Evolutionary conservation across 345 rosid genomes (phyloP).

Genomic region (Salix brachista): DNA sequence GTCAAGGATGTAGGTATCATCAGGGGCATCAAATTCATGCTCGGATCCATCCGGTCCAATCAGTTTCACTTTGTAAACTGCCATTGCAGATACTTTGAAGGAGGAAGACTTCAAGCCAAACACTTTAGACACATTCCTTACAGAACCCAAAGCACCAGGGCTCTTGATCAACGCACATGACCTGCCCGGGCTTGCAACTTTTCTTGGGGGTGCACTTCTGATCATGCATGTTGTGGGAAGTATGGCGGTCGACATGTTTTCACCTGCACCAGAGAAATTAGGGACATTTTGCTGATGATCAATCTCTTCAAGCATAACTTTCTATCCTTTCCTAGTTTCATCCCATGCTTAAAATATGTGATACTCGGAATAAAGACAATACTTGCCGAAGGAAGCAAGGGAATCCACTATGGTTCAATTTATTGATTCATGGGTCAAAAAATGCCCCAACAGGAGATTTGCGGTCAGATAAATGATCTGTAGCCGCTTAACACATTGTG

Average conservation of each 20-base stretch:
- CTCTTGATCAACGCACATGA: slow-evolving; percentile 17
- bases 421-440: not conserved
- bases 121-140: slow-evolving; percentile 19
- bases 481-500: not conserved
- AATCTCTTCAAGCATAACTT: not conserved
- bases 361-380: not conserved
- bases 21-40: slow-evolving; percentile 25
- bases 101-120: slow-evolving; percentile 38
- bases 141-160: slow-evolving; percentile 21
- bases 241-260: slow-evolving; percentile 34
- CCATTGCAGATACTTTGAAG: slow-evolving; percentile 33
- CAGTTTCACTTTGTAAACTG: slow-evolving; percentile 25
- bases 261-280: slow-evolving; percentile 11
- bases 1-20: slow-evolving; percentile 24
- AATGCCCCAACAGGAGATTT: not conserved
- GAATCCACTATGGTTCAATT: not conserved
- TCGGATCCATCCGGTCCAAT: slow-evolving; percentile 19
- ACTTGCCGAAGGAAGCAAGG: not conserved
- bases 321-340: not conserved
- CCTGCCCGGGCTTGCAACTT: not conserved
- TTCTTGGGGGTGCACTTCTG: slow-evolving; percentile 13
- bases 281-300: not conserved
- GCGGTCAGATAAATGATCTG: not conserved
- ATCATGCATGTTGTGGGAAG: slow-evolving; percentile 31
- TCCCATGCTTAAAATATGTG: not conserved